Percentiles rank a stretch among this genome's conserved stretches.
These are phyloP conservation scores for Marchantia paleacea DNA, from an alignment of 225 moss, liverwort and hornwort genomes.

Conservation along the genomic window DNA sequence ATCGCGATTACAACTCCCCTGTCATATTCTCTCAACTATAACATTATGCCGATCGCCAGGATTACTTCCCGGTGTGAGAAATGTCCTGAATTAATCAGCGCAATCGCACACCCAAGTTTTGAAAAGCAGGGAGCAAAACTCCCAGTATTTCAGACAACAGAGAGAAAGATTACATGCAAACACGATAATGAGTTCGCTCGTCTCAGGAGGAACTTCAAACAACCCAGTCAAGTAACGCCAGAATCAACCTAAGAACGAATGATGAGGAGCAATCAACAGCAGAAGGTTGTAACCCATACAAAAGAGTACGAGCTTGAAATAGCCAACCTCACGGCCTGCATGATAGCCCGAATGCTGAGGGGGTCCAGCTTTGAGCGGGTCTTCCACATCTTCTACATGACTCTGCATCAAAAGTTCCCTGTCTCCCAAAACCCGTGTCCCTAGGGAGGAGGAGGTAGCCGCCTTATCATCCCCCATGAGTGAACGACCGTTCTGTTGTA, in stretches of 20 bases:
- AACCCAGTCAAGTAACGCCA: neutral
- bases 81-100: too few relatives aligned
- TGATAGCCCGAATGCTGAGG: slow-evolving; percentile 77
- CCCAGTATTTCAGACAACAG: too few relatives aligned
- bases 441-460: slow-evolving; percentile 76
- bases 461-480: slow-evolving; percentile 84
- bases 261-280: slow-evolving; percentile 1
- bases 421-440: slow-evolving; percentile 63
- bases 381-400: slow-evolving; percentile 78
- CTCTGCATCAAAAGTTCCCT: slow-evolving; percentile 89
- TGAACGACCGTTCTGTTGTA: neutral
- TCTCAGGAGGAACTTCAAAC: neutral
- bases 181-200: neutral
- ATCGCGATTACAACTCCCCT: too few relatives aligned
- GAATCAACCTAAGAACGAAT: neutral
- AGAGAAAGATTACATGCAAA: too few relatives aligned
- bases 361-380: slow-evolving; percentile 87
- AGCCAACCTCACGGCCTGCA: slow-evolving; percentile 84
- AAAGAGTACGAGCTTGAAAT: neutral
- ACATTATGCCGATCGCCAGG: too few relatives aligned
- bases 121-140: too few relatives aligned
- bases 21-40: too few relatives aligned
- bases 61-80: too few relatives aligned
- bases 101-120: too few relatives aligned
- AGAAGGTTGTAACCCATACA: neutral